Conservation (phyloP, 2,329 filamentous ascomycete species). For the Curvularia spicifera region DNA sequence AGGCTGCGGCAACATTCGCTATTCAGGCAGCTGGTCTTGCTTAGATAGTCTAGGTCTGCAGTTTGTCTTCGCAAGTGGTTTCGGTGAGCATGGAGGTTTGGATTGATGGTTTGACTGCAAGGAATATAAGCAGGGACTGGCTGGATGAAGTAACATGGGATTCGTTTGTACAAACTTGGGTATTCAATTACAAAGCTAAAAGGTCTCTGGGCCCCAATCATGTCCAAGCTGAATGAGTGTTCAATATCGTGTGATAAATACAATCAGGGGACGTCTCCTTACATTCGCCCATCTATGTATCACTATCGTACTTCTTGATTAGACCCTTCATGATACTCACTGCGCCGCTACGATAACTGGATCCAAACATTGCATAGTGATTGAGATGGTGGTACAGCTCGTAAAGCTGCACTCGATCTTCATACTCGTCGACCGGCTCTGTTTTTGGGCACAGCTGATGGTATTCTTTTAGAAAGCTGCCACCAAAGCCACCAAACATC, state of each 20-base stretch:
- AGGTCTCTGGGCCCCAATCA: too few species aligned
- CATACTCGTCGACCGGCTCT: constrained; percentile 81
- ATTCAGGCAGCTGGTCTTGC: constrained; percentile 35
- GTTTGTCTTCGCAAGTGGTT: neutral
- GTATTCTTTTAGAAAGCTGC: constrained; percentile 77
- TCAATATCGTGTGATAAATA: too few species aligned
- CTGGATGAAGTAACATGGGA: neutral
- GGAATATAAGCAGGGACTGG: neutral
- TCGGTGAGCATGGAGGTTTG: neutral
- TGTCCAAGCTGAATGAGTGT: too few species aligned
- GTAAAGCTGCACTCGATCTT: constrained; percentile 82
- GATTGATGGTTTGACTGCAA: neutral
- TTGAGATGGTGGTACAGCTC: constrained; percentile 93
- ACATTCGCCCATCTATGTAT: neutral
- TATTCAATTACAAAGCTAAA: neutral
- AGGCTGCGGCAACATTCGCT: constrained; percentile 36
- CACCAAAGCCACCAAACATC: constrained; percentile 91
- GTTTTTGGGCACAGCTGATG: constrained; percentile 75
- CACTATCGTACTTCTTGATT: constrained; percentile 69
- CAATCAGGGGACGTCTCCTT: neutral
- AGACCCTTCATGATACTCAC: constrained; percentile 80
- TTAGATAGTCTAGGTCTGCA: neutral
- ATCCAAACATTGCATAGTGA: constrained; percentile 84
- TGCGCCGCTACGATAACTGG: constrained; percentile 76
- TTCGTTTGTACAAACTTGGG: constrained; percentile 16